These are phyloP conservation scores for Geotrichum aggregatum DNA, from an alignment of 1,139 yeast genomes.

Conservation along the genomic window DNA sequence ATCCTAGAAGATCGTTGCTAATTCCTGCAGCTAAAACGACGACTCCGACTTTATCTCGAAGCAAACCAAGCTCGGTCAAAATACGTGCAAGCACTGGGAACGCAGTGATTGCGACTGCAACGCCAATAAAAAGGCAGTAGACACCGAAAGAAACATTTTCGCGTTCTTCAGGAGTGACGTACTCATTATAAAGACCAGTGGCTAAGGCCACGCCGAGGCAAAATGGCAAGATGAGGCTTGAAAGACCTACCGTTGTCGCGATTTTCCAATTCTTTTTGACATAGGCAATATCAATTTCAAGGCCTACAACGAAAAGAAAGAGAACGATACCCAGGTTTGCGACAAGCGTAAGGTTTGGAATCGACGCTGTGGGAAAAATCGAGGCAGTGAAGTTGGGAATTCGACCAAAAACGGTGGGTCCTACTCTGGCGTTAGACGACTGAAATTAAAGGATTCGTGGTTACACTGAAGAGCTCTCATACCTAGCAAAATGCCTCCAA, in stretches of 20 bases:
- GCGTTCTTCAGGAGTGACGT: constrained; percentile 38
- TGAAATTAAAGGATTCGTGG: no score
- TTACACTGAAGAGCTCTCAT: no score
- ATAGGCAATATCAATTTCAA: constrained; percentile 68
- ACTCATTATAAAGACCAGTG: constrained; percentile 58
- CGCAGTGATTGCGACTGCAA: constrained; percentile 78
- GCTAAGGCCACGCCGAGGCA: constrained; percentile 72
- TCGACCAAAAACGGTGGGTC: constrained; percentile 55
- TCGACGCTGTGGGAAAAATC: constrained; percentile 60
- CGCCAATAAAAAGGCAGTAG: constrained; percentile 71
- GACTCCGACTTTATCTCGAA: constrained; percentile 72
- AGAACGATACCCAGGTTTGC: constrained; percentile 72
- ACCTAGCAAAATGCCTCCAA: constrained; percentile 68
- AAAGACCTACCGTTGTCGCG: constrained; percentile 63
- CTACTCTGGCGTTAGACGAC: no score
- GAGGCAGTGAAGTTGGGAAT: constrained; percentile 60
- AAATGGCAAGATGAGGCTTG: constrained; percentile 71
- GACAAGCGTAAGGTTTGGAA: constrained; percentile 59
- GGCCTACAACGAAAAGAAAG: constrained; percentile 68
- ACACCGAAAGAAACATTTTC: constrained; percentile 57
- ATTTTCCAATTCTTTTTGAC: constrained; percentile 55
- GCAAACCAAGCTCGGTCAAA: constrained; percentile 62
- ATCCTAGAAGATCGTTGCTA: constrained; percentile 73
- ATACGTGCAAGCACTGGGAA: constrained; percentile 80
- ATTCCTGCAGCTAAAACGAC: constrained; percentile 78